Percentiles rank a stretch among this genome's conserved stretches.
phyloP scores from a whole-genome alignment of 2,329 filamentous ascomycete species.

The Fusarium annulatum region DNA sequence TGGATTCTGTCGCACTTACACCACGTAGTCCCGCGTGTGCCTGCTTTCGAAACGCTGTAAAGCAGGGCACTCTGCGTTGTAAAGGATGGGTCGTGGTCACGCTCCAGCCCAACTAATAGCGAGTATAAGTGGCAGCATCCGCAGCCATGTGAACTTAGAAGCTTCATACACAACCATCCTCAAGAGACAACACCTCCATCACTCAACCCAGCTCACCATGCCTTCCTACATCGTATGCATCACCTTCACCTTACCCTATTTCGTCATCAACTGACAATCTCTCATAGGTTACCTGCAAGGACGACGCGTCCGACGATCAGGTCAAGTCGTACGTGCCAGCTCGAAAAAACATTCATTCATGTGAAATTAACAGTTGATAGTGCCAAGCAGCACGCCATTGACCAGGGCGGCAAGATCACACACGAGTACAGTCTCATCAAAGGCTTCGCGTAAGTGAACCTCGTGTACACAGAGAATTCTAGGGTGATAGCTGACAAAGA shows the following conservation, averaged over 20 bases:
- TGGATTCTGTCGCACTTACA: constrained; percentile 25
- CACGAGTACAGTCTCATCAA: constrained; percentile 90
- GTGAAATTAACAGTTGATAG: constrained; percentile 54
- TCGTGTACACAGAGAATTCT: not conserved
- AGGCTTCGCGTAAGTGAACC: constrained; percentile 82
- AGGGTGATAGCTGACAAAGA: not conserved
- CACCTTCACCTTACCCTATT: not conserved
- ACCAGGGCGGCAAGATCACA: constrained; percentile 84
- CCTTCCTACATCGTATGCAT: constrained; percentile 66
- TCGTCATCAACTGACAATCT: constrained; percentile 25
- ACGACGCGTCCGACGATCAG: constrained; percentile 72
- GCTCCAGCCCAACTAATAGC: constrained; percentile 34
- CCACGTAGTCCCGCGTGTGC: constrained; percentile 26
- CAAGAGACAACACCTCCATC: constrained; percentile 27
- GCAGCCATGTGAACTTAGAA: constrained; percentile 19
- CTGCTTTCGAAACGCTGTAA: constrained; percentile 6
- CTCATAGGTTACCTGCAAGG: constrained; percentile 81
- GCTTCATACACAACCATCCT: constrained; percentile 28
- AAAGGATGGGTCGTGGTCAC: constrained; percentile 38
- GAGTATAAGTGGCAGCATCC: constrained; percentile 42
- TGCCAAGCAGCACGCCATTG: constrained; percentile 78
- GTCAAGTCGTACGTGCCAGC: constrained; percentile 68
- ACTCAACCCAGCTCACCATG: constrained; percentile 54
- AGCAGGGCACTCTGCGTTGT: constrained; percentile 26
- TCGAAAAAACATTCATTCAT: not conserved